These are phyloP conservation scores for Leishmania martiniquensis DNA, from an alignment of 208 protist species.

Conservation along the genomic window DNA sequence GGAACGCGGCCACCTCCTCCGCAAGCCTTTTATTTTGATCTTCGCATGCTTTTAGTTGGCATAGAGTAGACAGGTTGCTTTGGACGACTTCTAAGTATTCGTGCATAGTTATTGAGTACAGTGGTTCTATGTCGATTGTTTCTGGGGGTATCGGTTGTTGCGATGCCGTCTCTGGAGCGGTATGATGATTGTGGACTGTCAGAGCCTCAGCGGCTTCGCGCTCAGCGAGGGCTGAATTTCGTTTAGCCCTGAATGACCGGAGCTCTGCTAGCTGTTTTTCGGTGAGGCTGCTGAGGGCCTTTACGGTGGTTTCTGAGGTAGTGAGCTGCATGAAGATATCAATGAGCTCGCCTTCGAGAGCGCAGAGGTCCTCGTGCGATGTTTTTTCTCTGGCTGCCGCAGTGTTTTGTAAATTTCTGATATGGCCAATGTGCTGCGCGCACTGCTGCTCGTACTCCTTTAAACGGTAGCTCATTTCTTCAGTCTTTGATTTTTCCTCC, in stretches of 20 bases:
- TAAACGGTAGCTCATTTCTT: constrained; percentile 18
- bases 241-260: neutral
- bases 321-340: constrained; percentile 34
- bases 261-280: neutral
- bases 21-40: neutral
- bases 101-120: constrained; percentile 29
- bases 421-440: constrained; percentile 6
- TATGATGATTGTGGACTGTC: neutral
- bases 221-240: neutral
- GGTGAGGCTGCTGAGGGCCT: constrained; percentile 5
- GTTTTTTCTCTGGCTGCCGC: constrained; percentile 7
- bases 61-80: too few relatives aligned
- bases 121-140: constrained; percentile 22
- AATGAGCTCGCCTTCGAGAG: constrained; percentile 29
- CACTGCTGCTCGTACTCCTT: constrained; percentile 24
- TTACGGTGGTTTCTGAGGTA: constrained; percentile 7
- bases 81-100: neutral
- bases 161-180: too few relatives aligned
- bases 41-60: too few relatives aligned
- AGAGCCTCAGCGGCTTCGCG: neutral
- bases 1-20: constrained; percentile 13
- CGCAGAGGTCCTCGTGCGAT: neutral
- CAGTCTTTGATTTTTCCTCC: constrained; percentile 21
- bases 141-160: too few relatives aligned
- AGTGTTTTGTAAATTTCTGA: constrained; percentile 23